Evolutionary conservation across 108 stramenopile species (phyloP), one percentile per base, ranked within the genome.

Genomic region (Cyclotella cryptica): DNA sequence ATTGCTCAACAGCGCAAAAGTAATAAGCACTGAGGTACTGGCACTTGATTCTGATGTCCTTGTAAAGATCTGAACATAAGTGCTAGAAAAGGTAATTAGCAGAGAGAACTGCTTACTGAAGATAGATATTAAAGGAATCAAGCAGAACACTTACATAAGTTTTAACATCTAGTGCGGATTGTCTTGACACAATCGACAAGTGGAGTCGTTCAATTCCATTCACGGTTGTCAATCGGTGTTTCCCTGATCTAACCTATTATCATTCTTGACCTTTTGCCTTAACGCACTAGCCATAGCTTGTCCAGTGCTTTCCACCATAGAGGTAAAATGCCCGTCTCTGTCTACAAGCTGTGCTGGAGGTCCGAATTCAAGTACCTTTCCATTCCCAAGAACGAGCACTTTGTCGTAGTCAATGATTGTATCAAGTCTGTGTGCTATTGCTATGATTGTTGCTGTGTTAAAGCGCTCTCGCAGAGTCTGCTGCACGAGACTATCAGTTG

Each of bases 341-440:
- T 39, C 30, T 39, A 61, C 35, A 35, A 99, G 88, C 43, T 86
- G 83, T 10, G 77, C 78, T 12, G 99, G 99, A 18, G 80, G 54
- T 35, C 92, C 99, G 44, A 83, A 93, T 75, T 99, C 99, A 3
- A 96, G 69, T 18, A 98, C 81, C 24, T 83, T 21, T 6, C 98
- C 99, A 24, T 85, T 72, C 19, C 94, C 93, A 62, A 99, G 76
- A 15, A 98, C 99, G 12, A 96, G 64, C 26, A 99, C 88, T 29
- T 79, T 78, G 85, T 99, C 96, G 75, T 89, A 86, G 35, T 96
- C 90, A 49, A 96, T 91, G 41, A 99, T 82, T 21, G 96, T 97
- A 60, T 98, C 88, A 43, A 99, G 68, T 15, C 98, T 86, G 82
- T 99, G 98, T 10, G 98, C 98, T 24, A 99, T 93, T 26, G 96